Conservation (phyloP, 495 filamentous ascomycete genomes). For the Penicillium canariense region DNA sequence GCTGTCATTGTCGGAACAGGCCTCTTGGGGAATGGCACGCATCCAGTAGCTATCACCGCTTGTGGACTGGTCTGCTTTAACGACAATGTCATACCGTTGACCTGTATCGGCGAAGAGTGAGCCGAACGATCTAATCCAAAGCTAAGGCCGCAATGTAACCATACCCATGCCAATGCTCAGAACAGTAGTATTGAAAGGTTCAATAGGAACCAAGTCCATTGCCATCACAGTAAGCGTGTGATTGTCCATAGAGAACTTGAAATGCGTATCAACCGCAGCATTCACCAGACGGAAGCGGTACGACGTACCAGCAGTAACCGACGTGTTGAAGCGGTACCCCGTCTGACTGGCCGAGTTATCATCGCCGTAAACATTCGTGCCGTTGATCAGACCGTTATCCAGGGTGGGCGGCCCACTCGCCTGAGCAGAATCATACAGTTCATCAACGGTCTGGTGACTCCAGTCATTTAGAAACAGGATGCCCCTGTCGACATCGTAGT, state of each 20-base stretch:
- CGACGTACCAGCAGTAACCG: constrained; percentile 39
- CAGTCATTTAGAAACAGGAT: constrained; percentile 25
- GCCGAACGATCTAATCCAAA: not conserved
- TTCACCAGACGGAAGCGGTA: constrained; percentile 52
- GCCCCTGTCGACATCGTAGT: constrained; percentile 50
- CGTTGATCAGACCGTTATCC: constrained; percentile 53
- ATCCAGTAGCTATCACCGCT: constrained; percentile 61
- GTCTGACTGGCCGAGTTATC: constrained; percentile 20
- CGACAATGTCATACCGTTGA: constrained; percentile 68
- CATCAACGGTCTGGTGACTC: constrained; percentile 20
- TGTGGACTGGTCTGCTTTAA: constrained; percentile 53
- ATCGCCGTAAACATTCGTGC: constrained; percentile 44
- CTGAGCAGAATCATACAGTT: constrained; percentile 6
- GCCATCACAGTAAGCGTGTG: constrained; percentile 48
- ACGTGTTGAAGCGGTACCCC: constrained; percentile 39
- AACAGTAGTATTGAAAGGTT: constrained; percentile 42
- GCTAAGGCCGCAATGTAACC: constrained; percentile 17
- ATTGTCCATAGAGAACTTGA: constrained; percentile 49
- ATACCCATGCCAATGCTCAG: constrained; percentile 58
- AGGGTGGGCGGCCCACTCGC: constrained; percentile 23
- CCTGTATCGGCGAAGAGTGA: constrained; percentile 22
- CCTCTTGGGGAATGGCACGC: constrained; percentile 54
- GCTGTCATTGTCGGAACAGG: constrained; percentile 43
- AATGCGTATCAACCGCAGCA: constrained; percentile 44
- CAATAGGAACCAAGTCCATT: constrained; percentile 48